phyloP scores from a whole-genome alignment of 148 eudicot genomes.

The Vaccinium macrocarpon region DNA sequence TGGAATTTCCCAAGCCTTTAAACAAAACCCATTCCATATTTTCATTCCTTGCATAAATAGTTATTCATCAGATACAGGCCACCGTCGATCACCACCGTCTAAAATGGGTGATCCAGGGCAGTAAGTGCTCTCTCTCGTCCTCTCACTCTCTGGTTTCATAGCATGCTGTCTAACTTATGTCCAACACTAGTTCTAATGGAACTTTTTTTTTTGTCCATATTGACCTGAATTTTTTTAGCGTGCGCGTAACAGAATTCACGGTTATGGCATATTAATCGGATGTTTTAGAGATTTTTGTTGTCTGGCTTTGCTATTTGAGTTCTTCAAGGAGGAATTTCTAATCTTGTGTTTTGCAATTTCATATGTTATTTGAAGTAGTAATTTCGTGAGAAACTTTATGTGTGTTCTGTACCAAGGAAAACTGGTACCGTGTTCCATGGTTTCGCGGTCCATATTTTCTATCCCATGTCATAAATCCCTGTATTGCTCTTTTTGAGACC shows the following conservation, averaged over 20 bases:
- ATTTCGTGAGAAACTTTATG: neutral
- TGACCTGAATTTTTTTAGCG: neutral
- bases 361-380: neutral
- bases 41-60: neutral
- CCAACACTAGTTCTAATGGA: neutral
- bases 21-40: neutral
- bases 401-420: neutral
- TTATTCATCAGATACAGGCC: neutral
- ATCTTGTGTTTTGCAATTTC: neutral
- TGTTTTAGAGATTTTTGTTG: neutral
- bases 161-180: neutral
- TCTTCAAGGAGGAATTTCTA: neutral
- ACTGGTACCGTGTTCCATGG: no score
- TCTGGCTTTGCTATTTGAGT: neutral
- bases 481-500: neutral
- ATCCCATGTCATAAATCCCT: neutral
- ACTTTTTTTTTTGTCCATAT: neutral
- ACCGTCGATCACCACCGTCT: neutral
- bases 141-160: neutral
- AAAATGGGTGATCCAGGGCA: conserved; percentile 20
- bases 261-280: neutral
- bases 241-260: neutral
- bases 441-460: neutral
- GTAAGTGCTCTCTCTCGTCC: conserved; percentile 16
- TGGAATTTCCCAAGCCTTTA: neutral